Evolutionary conservation across 192 early-diverging fungal species (phyloP), one percentile per base, ranked within the genome.

Genomic region (Gaertneriomyces sp.): DNA sequence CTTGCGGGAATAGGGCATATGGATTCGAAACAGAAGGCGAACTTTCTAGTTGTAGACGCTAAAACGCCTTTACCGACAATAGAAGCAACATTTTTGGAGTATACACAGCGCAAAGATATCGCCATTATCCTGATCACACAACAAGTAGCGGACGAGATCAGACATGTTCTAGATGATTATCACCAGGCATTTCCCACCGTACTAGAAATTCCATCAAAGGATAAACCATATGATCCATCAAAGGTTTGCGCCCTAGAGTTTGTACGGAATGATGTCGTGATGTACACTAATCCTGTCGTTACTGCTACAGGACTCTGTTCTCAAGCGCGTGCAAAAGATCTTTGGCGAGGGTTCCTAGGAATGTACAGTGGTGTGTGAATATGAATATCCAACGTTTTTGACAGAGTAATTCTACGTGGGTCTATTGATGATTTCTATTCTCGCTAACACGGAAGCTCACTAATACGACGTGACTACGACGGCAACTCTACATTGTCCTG

Each of bases 91-190:
- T 98, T 99, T 72, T 66, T 79, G 41, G 89, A 92, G 63, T 95
- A 95, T 66, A 90, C 88, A n/a, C 81, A 84, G 69, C 82, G 95
- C 53, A 94, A 92, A 72, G 97, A 99, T 64, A 93, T 99, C 79
- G 97, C 94, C 45, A 97, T 99, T 68, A 90, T 99, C 55, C 69
- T 99, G 57, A 95, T 99, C 61, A 99, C 92, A 75, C 97, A 99
- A 74, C 90, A 93, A 78, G 86, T 99, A 47, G 97, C 95, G 20
- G 91, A 99, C 45, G 85, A 89, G 65, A 96, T 99, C 61, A 83
- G 97, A 33, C 81, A 87, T 16, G 75, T 93, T 63, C 76, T 99
- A 57, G 97, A 99, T 68, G 90, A 89, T 47, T 88, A 98, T 71
- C 78, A 86, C 42, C 87, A 88, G 44, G 94, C 95, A 5, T 99